phyloP scores from a whole-genome alignment of 768 basidiomycete genomes.

The Podaxis carcinomalis region DNA sequence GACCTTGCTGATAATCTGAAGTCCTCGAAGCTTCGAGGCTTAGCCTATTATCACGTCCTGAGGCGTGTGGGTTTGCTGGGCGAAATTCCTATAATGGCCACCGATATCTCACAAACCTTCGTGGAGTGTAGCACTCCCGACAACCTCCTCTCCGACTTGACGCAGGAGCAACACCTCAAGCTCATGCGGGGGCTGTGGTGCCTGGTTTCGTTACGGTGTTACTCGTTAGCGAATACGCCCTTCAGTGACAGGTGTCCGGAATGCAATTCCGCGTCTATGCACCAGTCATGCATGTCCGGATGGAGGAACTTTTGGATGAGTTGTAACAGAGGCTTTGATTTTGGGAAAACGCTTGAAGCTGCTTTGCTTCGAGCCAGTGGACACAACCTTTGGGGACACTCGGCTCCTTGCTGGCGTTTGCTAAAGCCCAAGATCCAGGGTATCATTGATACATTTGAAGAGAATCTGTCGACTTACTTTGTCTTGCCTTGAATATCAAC shows the following conservation, averaged over 20 bases:
- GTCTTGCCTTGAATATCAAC: background rate
- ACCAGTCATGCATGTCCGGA: background rate
- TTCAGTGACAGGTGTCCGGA: background rate
- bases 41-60: conserved; percentile 1
- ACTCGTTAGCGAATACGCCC: background rate
- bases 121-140: background rate
- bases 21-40: background rate
- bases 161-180: background rate
- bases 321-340: background rate
- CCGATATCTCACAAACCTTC: background rate
- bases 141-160: background rate
- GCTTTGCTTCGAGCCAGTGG: background rate
- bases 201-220: background rate
- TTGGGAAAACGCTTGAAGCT: background rate
- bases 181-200: conserved; percentile 2
- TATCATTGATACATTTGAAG: background rate
- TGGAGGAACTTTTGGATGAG: background rate
- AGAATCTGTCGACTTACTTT: background rate
- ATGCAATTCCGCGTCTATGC: background rate
- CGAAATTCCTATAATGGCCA: too few relatives aligned
- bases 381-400: background rate
- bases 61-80: background rate
- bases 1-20: background rate
- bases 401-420: background rate
- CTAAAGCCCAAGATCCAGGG: background rate